Evolutionary conservation across 78 protist genomes (phyloP).

Genomic region (Cavenderia fasciculata): DNA sequence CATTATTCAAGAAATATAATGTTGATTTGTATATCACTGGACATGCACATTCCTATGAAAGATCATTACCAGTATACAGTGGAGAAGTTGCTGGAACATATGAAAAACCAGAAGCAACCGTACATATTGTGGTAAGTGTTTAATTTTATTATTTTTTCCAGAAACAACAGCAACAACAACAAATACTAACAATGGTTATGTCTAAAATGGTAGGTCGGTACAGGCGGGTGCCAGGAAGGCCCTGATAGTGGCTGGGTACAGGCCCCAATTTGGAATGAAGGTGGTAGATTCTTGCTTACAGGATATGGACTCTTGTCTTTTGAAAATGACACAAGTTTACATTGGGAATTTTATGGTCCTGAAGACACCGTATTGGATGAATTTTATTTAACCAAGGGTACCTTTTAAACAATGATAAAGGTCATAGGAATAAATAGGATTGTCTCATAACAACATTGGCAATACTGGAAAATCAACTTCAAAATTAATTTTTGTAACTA

Average conservation of each 20-base stretch:
- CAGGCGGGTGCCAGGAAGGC: conserved; percentile 11
- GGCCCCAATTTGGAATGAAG: conserved; percentile 1
- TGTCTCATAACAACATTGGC: too few relatives aligned
- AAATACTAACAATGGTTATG: too few relatives aligned
- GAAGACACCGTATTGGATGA: background rate
- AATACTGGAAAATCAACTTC: too few relatives aligned
- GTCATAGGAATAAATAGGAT: too few relatives aligned
- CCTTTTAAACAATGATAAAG: too few relatives aligned
- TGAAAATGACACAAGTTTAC: conserved; percentile 9
- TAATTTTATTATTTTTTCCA: too few relatives aligned
- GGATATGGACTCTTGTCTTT: conserved; percentile 1
- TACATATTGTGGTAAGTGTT: conserved; percentile 47
- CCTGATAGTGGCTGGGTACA: conserved; percentile 8
- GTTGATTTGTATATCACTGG: conserved; percentile 44
- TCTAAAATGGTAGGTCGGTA: too few relatives aligned
- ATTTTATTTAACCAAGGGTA: conserved; percentile 7
- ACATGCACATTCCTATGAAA: conserved; percentile 37
- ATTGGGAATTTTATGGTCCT: background rate
- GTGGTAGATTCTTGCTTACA: background rate
- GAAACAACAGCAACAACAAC: too few relatives aligned
- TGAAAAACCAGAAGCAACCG: conserved; percentile 24
- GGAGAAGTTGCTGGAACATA: conserved; percentile 5
- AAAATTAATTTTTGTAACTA: too few relatives aligned
- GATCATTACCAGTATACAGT: conserved; percentile 21
- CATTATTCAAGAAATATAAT: conserved; percentile 19